These are phyloP conservation scores for Proteromonas lacertae DNA, from an alignment of 352 stramenopile species.

Conservation along the genomic window DNA sequence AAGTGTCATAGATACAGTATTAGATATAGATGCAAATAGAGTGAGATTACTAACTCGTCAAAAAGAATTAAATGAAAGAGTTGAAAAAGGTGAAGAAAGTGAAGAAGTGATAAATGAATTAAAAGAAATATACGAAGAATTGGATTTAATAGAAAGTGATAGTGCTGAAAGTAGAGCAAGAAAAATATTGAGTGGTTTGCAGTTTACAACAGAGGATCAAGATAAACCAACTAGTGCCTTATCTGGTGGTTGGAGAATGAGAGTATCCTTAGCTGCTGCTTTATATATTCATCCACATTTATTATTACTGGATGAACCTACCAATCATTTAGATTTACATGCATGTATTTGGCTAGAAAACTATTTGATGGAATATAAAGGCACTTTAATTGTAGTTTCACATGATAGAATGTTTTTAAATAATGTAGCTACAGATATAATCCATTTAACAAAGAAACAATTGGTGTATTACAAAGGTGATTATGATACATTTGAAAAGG, in stretches of 20 bases:
- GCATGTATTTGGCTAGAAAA: conserved; percentile 56
- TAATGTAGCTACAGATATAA: conserved; percentile 59
- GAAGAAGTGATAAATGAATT: conserved; percentile 19
- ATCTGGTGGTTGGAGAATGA: conserved; percentile 52
- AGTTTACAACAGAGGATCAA: conserved; percentile 66
- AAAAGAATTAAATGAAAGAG: conserved; percentile 39
- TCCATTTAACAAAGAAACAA: conserved; percentile 56
- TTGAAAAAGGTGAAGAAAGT: conserved; percentile 4
- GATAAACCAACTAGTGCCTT: conserved; percentile 37
- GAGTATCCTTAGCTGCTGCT: conserved; percentile 56
- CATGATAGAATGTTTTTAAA: conserved; percentile 84
- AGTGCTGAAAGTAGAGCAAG: conserved; percentile 30
- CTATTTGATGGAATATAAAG: conserved; percentile 43
- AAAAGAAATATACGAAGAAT: conserved; percentile 33
- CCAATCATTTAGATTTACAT: conserved; percentile 49
- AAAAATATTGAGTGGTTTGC: conserved; percentile 17
- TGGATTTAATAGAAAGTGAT: conserved; percentile 50
- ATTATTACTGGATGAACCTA: too few relatives aligned
- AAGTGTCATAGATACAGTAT: conserved; percentile 61
- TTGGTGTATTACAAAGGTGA: conserved; percentile 24
- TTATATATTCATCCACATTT: conserved; percentile 72
- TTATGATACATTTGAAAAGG: background rate
- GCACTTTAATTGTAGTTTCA: conserved; percentile 68
- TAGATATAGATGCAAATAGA: conserved; percentile 67
- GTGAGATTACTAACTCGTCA: conserved; percentile 50